Conservation (phyloP, 148 eudicot genomes). For the Selenicereus undatus region DNA sequence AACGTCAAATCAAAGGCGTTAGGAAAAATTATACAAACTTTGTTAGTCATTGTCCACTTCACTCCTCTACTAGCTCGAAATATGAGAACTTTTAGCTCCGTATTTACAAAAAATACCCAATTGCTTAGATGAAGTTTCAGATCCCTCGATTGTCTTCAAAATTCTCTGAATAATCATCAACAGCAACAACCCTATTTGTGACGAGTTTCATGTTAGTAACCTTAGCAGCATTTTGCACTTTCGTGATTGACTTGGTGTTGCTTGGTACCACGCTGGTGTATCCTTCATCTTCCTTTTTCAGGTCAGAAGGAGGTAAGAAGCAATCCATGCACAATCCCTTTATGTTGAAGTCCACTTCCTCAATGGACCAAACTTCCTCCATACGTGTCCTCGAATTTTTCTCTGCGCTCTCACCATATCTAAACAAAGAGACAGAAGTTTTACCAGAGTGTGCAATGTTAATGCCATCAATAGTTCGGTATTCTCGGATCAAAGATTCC, state of each 20-base stretch:
- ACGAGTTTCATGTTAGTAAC: constrained; percentile 25
- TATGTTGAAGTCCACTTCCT: constrained; percentile 85
- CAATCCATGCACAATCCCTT: constrained; percentile 70
- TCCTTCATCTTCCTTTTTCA: constrained; percentile 60
- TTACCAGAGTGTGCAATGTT: constrained; percentile 78
- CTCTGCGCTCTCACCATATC: constrained; percentile 66
- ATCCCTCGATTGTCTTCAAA: constrained; percentile 23
- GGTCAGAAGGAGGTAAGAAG: constrained; percentile 78
- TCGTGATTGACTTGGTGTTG: constrained; percentile 14
- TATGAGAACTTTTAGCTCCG: neutral
- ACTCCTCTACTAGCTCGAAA: constrained; percentile 5
- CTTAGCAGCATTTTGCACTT: constrained; percentile 23
- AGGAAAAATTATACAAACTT: neutral
- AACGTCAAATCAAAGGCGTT: neutral
- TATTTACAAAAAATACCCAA: constrained; percentile 32
- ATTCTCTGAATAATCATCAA: constrained; percentile 39
- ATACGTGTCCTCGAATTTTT: constrained; percentile 64
- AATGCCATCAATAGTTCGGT: constrained; percentile 65
- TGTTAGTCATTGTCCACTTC: constrained; percentile 17
- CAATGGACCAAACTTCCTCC: constrained; percentile 86
- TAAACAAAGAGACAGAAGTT: constrained; percentile 55
- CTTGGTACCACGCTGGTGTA: constrained; percentile 24
- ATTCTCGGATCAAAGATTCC: constrained; percentile 74
- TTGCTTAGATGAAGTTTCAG: constrained; percentile 2
- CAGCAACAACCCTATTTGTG: constrained; percentile 49